Percentiles rank a stretch among this genome's conserved stretches.
phyloP scores from a whole-genome alignment of 1,139 yeast genomes.

The Yamadazyma songkhlaensis region DNA sequence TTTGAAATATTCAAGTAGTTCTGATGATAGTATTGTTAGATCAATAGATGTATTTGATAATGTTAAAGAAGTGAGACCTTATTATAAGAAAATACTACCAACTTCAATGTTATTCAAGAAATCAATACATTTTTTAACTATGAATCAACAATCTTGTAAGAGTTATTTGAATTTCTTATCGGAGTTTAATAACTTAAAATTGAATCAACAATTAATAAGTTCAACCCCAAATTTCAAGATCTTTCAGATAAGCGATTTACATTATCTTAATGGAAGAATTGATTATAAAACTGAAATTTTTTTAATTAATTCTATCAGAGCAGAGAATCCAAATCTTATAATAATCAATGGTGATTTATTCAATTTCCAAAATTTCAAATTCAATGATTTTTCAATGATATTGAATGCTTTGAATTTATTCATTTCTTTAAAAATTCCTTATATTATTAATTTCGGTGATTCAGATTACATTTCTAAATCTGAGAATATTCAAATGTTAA shows the following conservation, averaged over 20 bases:
- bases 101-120: conserved; percentile 3
- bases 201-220: conserved; percentile 10
- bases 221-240: conserved; percentile 23
- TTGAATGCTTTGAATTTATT: conserved; percentile 37
- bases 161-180: conserved; percentile 7
- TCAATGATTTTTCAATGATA: conserved; percentile 21
- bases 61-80: conserved; percentile 16
- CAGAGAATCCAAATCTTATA: conserved; percentile 35
- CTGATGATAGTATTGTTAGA: conserved; percentile 16
- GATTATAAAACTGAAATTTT: conserved; percentile 22
- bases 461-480: conserved; percentile 15
- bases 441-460: conserved; percentile 43
- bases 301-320: conserved; percentile 26
- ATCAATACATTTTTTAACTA: conserved; percentile 8
- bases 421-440: conserved; percentile 27
- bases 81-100: conserved; percentile 12
- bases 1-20: conserved; percentile 1
- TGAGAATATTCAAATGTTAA: conserved; percentile 14
- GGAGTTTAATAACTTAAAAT: conserved; percentile 8
- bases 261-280: conserved; percentile 25
- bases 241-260: conserved; percentile 41
- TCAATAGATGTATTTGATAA: conserved; percentile 23
- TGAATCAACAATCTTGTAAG: conserved; percentile 1
- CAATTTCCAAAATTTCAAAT: conserved; percentile 7
- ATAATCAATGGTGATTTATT: conserved; percentile 41